phyloP scores from a whole-genome alignment of 2,329 filamentous ascomycete species.

The Emericellopsis atlantica region DNA sequence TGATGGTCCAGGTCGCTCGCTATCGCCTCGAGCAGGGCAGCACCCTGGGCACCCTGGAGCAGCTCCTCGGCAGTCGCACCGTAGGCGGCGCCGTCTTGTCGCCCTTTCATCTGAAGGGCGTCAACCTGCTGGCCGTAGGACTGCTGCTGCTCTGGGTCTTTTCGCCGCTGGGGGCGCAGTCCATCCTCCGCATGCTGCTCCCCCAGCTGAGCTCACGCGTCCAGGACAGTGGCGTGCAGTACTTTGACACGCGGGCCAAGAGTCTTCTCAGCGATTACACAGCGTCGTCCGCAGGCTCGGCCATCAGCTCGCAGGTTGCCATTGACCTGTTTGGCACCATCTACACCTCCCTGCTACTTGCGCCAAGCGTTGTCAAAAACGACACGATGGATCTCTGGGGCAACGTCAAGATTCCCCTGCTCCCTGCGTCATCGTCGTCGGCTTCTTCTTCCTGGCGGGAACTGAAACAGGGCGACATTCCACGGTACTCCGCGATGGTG shows the following conservation, averaged over 20 bases:
- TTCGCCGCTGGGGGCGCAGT: slow-evolving; percentile 17
- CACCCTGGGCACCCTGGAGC: slow-evolving; percentile 12
- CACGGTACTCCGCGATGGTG: not conserved
- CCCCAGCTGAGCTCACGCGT: not conserved
- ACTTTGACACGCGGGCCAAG: not conserved
- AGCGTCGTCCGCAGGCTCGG: not conserved
- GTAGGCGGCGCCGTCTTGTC: slow-evolving; percentile 12
- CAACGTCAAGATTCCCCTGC: slow-evolving; percentile 12
- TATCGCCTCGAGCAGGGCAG: slow-evolving; percentile 14
- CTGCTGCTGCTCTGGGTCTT: slow-evolving; percentile 14
- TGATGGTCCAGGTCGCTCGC: slow-evolving; percentile 10
- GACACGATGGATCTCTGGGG: slow-evolving; percentile 10
- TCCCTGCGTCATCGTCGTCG: slow-evolving; percentile 1
- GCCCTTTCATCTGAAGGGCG: slow-evolving; percentile 10
- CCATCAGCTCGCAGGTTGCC: not conserved
- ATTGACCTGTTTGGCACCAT: not conserved
- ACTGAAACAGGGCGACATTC: not conserved
- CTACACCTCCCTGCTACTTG: slow-evolving; percentile 8
- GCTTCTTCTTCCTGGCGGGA: not conserved
- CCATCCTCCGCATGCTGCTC: slow-evolving; percentile 9
- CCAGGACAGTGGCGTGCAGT: not conserved
- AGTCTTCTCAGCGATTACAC: too few relatives aligned
- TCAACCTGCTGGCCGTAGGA: slow-evolving; percentile 11
- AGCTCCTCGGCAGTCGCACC: slow-evolving; percentile 16
- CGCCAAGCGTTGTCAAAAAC: slow-evolving; percentile 3